These are phyloP conservation scores for Podila epigama DNA, from an alignment of 192 early-diverging fungal species.

Conservation along the genomic window DNA sequence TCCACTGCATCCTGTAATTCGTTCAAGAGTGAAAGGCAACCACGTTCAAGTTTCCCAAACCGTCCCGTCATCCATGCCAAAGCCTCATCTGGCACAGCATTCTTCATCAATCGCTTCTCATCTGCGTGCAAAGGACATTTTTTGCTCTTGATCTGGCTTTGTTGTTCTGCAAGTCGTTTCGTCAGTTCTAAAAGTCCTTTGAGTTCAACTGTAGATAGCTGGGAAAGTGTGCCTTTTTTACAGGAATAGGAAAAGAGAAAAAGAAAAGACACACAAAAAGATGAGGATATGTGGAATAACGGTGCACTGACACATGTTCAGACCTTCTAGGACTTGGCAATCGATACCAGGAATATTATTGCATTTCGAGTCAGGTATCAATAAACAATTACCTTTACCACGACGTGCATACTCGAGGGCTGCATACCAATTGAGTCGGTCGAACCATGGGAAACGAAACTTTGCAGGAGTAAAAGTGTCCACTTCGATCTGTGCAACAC, in stretches of 20 bases:
- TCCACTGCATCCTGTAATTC: too few species aligned
- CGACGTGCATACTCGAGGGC: constrained; percentile 64
- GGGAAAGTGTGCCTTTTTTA: not conserved
- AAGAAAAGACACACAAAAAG: too few species aligned
- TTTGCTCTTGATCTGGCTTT: not conserved
- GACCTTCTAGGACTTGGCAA: too few species aligned
- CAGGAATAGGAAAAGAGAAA: not conserved
- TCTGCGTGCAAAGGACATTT: not conserved
- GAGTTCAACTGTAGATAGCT: not conserved
- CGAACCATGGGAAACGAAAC: constrained; percentile 88
- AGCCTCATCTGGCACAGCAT: not conserved
- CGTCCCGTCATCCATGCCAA: not conserved
- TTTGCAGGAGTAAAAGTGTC: constrained; percentile 78
- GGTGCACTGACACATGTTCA: not conserved
- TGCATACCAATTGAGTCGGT: constrained; percentile 85
- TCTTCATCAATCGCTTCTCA: not conserved
- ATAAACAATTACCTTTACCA: constrained; percentile 52
- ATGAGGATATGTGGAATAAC: not conserved
- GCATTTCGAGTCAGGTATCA: not conserved
- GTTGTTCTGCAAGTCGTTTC: not conserved
- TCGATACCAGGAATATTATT: too few species aligned
- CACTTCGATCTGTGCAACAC: constrained; percentile 77
- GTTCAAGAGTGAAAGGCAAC: not conserved
- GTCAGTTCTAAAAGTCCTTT: not conserved
- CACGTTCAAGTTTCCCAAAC: not conserved